Evolutionary conservation across 148 eudicot genomes (phyloP), one percentile per base, ranked within the genome.

Genomic region (Camellia lanceoleosa): DNA sequence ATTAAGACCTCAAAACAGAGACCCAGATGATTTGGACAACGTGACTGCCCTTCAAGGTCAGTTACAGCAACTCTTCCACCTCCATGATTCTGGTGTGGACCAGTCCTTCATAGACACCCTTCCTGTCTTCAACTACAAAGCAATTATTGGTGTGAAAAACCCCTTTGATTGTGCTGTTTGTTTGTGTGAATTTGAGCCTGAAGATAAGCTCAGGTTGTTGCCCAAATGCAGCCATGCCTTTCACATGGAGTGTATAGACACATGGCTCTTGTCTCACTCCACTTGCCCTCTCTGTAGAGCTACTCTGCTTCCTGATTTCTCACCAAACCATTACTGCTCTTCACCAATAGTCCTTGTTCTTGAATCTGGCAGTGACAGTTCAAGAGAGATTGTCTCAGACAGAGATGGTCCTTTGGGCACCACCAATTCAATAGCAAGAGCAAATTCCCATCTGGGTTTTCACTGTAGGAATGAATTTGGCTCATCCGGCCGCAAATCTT

Each of bases 111-210:
- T 96, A 64, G 99, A 96, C 71, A 80, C 93, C 0, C 86, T 96
- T 13, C 99, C 99, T 23, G 75, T 93, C 0, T 96, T 96, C 63
- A 86, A 69, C 6, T 96, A 93, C 86, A 93, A 85, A 23, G 77
- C 93, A 14, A 88, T 96, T 44, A 87, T 92, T 3, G 99, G 99
- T 0, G 74, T 86, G 3, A 88, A 92, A 74, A 84, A 86, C 81
- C 98, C 97, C 0, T 95, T 95, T 71, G 98, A 95, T 83, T 95
- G 98, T 70, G 98, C 98, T 51, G 98, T 95, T 18, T 95, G 98
- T 82, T 84, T 95, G 75, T 93, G 89, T 74, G 97, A 95, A 76
- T 95, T 92, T 73, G 95, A 89, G 81, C 78, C 81, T 0, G 90
- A 92, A 3, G 97, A 96, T 76, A 87, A 87, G 68, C 91, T 96